phyloP scores from a whole-genome alignment of 768 basidiomycete genomes.

The Russula olivacea region DNA sequence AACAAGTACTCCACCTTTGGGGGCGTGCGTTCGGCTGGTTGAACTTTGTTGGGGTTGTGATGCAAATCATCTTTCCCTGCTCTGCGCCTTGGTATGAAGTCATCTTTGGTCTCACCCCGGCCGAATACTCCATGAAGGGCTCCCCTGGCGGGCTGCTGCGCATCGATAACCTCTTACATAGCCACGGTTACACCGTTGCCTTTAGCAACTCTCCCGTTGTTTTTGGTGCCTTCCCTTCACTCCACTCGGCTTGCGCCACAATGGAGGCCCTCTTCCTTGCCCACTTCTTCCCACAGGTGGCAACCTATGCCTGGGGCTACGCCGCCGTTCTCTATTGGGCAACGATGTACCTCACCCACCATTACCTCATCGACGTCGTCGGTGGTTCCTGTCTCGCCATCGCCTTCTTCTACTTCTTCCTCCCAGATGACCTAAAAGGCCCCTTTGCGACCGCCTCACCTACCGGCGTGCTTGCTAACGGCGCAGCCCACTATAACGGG shows the following conservation, averaged over 20 bases:
- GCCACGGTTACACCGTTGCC: slow-evolving; percentile 64
- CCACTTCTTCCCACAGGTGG: slow-evolving; percentile 84
- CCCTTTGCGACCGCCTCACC: slow-evolving; percentile 49
- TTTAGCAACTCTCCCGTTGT: slow-evolving; percentile 89
- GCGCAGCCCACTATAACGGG: slow-evolving; percentile 23
- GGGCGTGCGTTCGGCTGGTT: slow-evolving; percentile 86
- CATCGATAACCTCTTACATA: slow-evolving; percentile 83
- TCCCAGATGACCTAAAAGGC: slow-evolving; percentile 73
- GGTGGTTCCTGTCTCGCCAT: slow-evolving; percentile 89
- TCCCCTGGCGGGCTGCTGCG: slow-evolving; percentile 90
- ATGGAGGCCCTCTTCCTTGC: slow-evolving; percentile 89
- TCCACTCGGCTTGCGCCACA: slow-evolving; percentile 88
- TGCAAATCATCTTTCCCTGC: slow-evolving; percentile 86
- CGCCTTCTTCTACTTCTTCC: slow-evolving; percentile 79
- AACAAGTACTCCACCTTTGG: slow-evolving; percentile 77
- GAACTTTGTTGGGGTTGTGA: slow-evolving; percentile 82
- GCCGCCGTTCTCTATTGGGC: slow-evolving; percentile 89
- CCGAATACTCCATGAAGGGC: slow-evolving; percentile 86
- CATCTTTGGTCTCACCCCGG: slow-evolving; percentile 92
- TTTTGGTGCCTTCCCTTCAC: slow-evolving; percentile 93
- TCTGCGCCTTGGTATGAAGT: slow-evolving; percentile 98
- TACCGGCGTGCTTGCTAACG: slow-evolving; percentile 34
- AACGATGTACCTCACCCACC: slow-evolving; percentile 97
- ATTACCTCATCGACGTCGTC: slow-evolving; percentile 97
- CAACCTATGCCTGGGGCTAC: slow-evolving; percentile 73